Evolutionary conservation across 345 rosid species (phyloP).

Genomic region (Aquilaria malaccensis): DNA sequence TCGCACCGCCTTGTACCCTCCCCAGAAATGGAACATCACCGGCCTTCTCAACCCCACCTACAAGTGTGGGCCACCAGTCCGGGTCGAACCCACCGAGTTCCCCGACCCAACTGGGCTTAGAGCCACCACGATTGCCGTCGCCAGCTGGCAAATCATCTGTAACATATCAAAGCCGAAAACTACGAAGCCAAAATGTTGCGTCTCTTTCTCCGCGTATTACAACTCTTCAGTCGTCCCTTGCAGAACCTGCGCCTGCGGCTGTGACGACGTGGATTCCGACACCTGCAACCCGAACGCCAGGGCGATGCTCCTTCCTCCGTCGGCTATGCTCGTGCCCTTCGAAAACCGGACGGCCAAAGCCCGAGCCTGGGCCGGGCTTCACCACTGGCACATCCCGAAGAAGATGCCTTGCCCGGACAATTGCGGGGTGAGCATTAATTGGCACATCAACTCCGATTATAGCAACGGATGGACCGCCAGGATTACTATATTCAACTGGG

Average conservation of each 20-base stretch:
- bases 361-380: slow-evolving; percentile 65
- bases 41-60: slow-evolving; percentile 62
- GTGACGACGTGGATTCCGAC: slow-evolving; percentile 30
- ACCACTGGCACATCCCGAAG: slow-evolving; percentile 39
- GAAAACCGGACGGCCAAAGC: slow-evolving; percentile 65
- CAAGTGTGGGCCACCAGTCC: slow-evolving; percentile 66
- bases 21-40: slow-evolving; percentile 58
- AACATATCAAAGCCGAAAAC: slow-evolving; percentile 67
- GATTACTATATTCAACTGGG: slow-evolving; percentile 85
- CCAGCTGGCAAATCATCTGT: slow-evolving; percentile 81
- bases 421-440: slow-evolving; percentile 90
- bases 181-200: slow-evolving; percentile 62
- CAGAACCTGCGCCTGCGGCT: slow-evolving; percentile 90
- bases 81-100: slow-evolving; percentile 65
- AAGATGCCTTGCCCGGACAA: slow-evolving; percentile 85
- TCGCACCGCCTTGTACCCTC: slow-evolving; percentile 67
- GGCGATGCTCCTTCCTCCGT: slow-evolving; percentile 67
- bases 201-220: slow-evolving; percentile 91
- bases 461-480: slow-evolving; percentile 77
- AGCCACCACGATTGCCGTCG: slow-evolving; percentile 36
- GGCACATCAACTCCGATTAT: slow-evolving; percentile 77
- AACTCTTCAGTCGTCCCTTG: slow-evolving; percentile 76
- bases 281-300: slow-evolving; percentile 43
- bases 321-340: slow-evolving; percentile 72
- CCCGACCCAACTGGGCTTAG: slow-evolving; percentile 68